Evolutionary conservation across 176 grass and related monocot species (phyloP).

Genomic region (Bolboschoenus planiculmis): DNA sequence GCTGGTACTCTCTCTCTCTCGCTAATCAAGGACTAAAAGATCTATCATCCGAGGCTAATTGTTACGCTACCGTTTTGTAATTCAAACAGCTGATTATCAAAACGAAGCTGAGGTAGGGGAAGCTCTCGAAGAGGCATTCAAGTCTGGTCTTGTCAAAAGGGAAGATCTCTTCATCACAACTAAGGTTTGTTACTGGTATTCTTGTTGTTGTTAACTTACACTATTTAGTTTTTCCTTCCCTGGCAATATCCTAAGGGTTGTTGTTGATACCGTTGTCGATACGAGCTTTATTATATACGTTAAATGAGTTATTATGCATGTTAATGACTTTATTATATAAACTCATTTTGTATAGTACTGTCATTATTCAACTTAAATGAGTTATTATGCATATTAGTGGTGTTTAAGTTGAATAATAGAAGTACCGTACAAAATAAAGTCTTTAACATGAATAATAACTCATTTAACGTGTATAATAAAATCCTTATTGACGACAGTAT

Average conservation of each 20-base stretch:
- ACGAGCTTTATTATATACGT: too few relatives aligned
- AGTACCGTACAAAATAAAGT: too few relatives aligned
- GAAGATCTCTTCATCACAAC: slow-evolving; percentile 92
- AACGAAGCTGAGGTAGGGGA: slow-evolving; percentile 86
- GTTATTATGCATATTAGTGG: too few relatives aligned
- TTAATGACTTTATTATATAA: too few relatives aligned
- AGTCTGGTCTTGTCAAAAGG: slow-evolving; percentile 67
- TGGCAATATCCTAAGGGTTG: neutral
- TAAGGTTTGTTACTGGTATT: slow-evolving; percentile 46
- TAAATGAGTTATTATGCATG: too few relatives aligned
- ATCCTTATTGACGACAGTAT: too few relatives aligned
- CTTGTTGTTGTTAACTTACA: neutral
- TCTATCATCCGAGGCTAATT: neutral
- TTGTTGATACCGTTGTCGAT: too few relatives aligned
- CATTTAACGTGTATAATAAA: too few relatives aligned
- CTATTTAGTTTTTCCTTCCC: neutral
- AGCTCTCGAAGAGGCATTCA: slow-evolving; percentile 69
- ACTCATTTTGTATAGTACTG: too few relatives aligned
- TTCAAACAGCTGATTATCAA: slow-evolving; percentile 67
- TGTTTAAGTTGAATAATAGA: too few relatives aligned
- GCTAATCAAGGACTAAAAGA: neutral
- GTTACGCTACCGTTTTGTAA: neutral
- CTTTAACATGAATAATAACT: too few relatives aligned
- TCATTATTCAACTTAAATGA: too few relatives aligned
- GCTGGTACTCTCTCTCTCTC: slow-evolving; percentile 42